Base-by-base conservation (phyloP, 192 early-diverging fungal species). In the Phlyctochytrium planicorne region DNA sequence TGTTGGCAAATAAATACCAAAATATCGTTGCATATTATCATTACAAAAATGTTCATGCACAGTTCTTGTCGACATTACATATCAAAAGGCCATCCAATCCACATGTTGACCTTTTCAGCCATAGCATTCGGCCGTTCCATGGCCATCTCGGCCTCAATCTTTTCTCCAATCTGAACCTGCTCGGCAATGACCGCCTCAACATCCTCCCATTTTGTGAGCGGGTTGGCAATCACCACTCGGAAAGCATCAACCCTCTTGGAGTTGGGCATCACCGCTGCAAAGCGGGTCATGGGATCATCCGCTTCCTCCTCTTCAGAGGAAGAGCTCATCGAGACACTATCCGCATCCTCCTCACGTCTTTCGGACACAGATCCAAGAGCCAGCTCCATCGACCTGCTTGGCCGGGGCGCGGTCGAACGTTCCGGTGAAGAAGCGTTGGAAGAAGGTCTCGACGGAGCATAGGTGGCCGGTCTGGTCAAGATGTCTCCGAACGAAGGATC, bases 181-280 rank as follows among this genome's bases (percentile, higher is more conserved):
- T 81, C 71, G 17, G 56, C 23, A 17, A 85, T 47, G 4, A 76
- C 70, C 23, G 60, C 73, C 36, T 85, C 81, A 16, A 85, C 74
- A 62, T 85, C 79, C 25, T 81, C 78, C 78, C 78, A 80, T 56
- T 68, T 77, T 6, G 81, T 83, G 47, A 83, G 64, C 17, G 83
- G 81, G 59, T 85, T 85, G 33, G 83, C 81, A 30, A 85, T 73
- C 4, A 85, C 83, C 0, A 83, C 77, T 20, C 83, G 74, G 59
- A 85, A 85, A 35, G 77, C 78, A 62, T 78, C 79, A 50, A 79
- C 77, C 20, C 69, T 68, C 20, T 70, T 59, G 3, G 59, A 37
- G 17, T 55, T 32, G 60, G 68, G 75, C 30, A 57, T 66, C 33
- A 77, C 10, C 20, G 40, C 40, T 14, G 10, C 10, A 6, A 47